Base-by-base conservation (phyloP, 2,329 filamentous ascomycete genomes). In the Gnomoniopsis smithogilvyi region DNA sequence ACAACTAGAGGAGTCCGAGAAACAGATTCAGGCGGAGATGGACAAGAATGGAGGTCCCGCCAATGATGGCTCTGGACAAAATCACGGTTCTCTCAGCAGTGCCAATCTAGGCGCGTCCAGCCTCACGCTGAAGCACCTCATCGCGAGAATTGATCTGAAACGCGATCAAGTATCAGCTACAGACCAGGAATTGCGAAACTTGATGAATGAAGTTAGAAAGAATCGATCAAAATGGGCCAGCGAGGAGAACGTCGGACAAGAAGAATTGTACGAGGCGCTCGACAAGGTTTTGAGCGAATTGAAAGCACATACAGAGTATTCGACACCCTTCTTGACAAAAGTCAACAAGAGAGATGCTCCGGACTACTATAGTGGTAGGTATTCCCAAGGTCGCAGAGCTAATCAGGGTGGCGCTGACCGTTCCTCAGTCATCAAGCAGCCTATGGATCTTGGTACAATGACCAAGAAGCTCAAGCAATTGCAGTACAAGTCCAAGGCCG, bases 161-260 rank as follows among this genome's bases (percentile, higher is more conserved):
- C 88, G 95, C 68, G 88, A 92, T 64, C 86, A 91, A 76, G 94
- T 99, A 54, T 86, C 88, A 71, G 94, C 95, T 19, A 96, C 93
- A 1, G 95, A 99, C 76, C 90, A 92, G 24, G 94, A 99, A 70
- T 80, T 99, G 61, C 87, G 95, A 61, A 91, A 89, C 52, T 78
- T 99, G 60, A 96, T 99, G 84, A 97, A 95, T 67, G 95, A 99
- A 74, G 95, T 99, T 19, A 86, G 95, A 64, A 99, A 98, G 74
- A 98, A 98, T 67, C 84, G 95, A 68, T 98, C 94, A 74, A 99
- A 99, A 76, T 99, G 95, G 95, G 94, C 95, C 3, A 98, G 90
- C 72, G 95, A 98, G 73, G 95, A 99, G 67, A 95, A 96, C 66
- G 89, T 99, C 62, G 94, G 95, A 61, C 95, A 99, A 74, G 95